Conservation (phyloP, 306 rosid genomes). For the Cucumis melo region DNA sequence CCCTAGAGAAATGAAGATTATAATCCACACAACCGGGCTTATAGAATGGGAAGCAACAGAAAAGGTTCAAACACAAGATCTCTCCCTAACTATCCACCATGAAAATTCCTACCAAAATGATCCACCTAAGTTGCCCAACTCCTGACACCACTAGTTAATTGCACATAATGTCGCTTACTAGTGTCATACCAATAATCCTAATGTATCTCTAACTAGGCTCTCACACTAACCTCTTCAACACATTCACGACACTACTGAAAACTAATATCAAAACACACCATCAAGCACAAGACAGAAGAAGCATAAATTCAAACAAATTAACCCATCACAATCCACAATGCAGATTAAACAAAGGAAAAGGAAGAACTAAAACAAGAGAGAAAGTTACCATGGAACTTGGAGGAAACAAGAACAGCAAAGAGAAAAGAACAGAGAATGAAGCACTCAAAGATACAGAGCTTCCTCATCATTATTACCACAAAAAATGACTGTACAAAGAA, state of each 20-base stretch:
- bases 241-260: not conserved
- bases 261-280: not conserved
- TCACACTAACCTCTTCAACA: not conserved
- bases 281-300: not conserved
- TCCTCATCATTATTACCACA: conserved; percentile 28
- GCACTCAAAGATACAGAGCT: conserved; percentile 18
- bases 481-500: conserved; percentile 2
- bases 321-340: not conserved
- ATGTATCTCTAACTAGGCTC: no score
- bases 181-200: no score
- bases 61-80: not conserved
- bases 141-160: no score
- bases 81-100: no score
- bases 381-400: conserved; percentile 56
- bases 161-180: no score
- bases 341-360: not conserved
- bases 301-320: not conserved
- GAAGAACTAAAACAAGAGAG: not conserved
- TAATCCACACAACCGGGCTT: not conserved
- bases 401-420: conserved; percentile 44
- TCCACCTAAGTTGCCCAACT: no score
- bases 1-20: not conserved
- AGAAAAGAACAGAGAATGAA: conserved; percentile 22
- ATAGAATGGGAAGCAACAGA: not conserved
- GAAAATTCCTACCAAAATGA: no score